Evolutionary conservation across 2,329 filamentous ascomycete genomes (phyloP).

Genomic region (Pseudogymnoascus sp.): DNA sequence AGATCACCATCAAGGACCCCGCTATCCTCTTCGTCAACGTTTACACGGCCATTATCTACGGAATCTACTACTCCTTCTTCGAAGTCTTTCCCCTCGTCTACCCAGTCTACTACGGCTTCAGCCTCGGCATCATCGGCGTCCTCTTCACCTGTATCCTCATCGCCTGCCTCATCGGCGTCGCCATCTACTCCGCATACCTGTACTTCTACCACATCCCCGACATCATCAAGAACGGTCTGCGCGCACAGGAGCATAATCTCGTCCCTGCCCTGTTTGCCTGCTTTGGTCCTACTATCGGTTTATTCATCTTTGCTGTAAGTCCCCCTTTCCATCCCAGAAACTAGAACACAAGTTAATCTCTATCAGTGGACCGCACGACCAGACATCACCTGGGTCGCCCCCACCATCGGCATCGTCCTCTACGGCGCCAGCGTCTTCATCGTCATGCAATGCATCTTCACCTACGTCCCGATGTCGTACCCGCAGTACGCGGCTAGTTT

Average conservation of each 20-base stretch:
- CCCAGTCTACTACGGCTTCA: conserved; percentile 53
- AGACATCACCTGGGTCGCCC: conserved; percentile 47
- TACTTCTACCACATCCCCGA: conserved; percentile 46
- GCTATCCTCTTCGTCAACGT: conserved; percentile 56
- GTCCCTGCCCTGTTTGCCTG: conserved; percentile 48
- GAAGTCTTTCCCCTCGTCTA: conserved; percentile 63
- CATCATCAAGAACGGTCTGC: conserved; percentile 44
- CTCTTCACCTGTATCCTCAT: conserved; percentile 56
- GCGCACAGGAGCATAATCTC: conserved; percentile 48
- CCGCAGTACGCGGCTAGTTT: conserved; percentile 52
- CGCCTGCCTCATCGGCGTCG: conserved; percentile 48
- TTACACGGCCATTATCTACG: conserved; percentile 57
- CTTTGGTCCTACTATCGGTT: conserved; percentile 50
- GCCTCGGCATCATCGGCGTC: conserved; percentile 50
- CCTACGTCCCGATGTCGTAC: conserved; percentile 52
- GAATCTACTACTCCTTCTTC: conserved; percentile 58
- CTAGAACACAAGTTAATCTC: background rate
- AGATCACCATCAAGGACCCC: conserved; percentile 56
- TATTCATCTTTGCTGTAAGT: conserved; percentile 48
- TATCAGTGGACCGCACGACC: conserved; percentile 42
- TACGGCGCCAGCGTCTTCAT: conserved; percentile 48
- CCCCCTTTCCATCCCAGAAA: background rate
- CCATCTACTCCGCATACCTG: conserved; percentile 46
- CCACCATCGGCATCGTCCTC: conserved; percentile 51
- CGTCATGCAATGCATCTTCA: conserved; percentile 54